phyloP scores from a whole-genome alignment of 2,329 filamentous ascomycete species.

The Tolypocladium tropicale region DNA sequence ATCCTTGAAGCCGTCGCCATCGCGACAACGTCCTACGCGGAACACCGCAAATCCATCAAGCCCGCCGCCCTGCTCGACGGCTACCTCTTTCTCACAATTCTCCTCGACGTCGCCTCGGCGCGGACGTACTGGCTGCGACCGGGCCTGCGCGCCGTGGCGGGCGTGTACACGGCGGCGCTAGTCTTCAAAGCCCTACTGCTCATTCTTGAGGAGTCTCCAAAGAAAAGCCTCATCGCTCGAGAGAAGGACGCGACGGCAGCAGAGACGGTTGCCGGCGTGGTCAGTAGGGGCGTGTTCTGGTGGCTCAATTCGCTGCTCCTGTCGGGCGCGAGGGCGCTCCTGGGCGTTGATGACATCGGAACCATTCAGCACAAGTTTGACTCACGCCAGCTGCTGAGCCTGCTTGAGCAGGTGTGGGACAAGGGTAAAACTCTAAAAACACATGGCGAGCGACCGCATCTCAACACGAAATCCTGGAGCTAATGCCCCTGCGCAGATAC shows the following conservation, averaged over 20 bases:
- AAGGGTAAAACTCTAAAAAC: not conserved
- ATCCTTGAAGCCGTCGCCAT: not conserved
- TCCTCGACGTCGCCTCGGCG: not conserved
- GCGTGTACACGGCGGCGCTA: not conserved
- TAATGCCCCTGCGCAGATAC: not conserved
- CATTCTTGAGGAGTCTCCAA: not conserved
- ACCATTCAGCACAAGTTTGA: not conserved
- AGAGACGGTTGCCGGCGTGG: not conserved
- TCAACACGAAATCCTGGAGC: no score
- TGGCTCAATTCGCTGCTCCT: not conserved
- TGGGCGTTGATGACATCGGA: not conserved
- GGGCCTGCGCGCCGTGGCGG: not conserved
- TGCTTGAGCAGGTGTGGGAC: not conserved
- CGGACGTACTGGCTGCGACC: not conserved
- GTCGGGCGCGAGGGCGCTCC: not conserved
- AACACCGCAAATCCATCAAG: not conserved
- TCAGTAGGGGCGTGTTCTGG: not conserved
- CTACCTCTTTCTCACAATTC: not conserved
- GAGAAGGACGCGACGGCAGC: not conserved
- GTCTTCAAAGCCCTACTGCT: not conserved
- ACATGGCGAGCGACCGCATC: no score
- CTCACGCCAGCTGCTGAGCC: not conserved
- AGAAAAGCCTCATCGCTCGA: not conserved
- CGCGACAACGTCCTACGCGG: not conserved
- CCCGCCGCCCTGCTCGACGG: not conserved